A percentile compares a stretch with the other conserved stretches of the same genome.
Evolutionary conservation across 345 rosid species (phyloP).

Genomic region (Citrus reticulata): DNA sequence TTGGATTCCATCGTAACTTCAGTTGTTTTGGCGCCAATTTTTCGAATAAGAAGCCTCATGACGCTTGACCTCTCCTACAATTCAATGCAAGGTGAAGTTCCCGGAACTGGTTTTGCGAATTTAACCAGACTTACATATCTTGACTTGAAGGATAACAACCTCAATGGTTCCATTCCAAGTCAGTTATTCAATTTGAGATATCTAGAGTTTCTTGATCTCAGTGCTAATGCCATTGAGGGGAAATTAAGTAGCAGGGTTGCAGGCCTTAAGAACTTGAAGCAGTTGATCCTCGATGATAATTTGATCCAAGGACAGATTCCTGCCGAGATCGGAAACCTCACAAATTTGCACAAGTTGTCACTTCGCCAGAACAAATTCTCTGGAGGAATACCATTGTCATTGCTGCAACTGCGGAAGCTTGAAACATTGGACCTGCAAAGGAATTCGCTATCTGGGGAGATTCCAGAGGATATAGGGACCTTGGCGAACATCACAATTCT

Average conservation of each 20-base stretch:
- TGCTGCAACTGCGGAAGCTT: constrained; percentile 21
- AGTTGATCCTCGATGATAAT: constrained; percentile 19
- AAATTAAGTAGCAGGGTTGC: constrained; percentile 14
- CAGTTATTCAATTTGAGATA: constrained; percentile 22
- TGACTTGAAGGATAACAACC: constrained; percentile 20
- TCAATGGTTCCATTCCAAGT: constrained; percentile 29
- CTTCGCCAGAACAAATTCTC: constrained; percentile 16
- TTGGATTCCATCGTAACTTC: background rate
- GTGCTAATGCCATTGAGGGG: constrained; percentile 15
- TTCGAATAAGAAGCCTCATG: background rate
- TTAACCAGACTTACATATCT: constrained; percentile 27
- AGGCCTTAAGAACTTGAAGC: constrained; percentile 20
- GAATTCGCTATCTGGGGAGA: constrained; percentile 26
- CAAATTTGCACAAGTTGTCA: constrained; percentile 4
- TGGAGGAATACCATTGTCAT: constrained; percentile 29
- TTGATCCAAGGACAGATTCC: constrained; percentile 24
- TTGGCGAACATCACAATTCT: constrained; percentile 21
- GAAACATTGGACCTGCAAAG: constrained; percentile 7
- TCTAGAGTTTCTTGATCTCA: constrained; percentile 22
- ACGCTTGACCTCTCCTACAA: constrained; percentile 16
- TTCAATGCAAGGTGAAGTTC: constrained; percentile 26
- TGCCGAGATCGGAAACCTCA: constrained; percentile 30
- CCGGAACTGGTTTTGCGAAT: constrained; percentile 29
- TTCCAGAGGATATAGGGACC: constrained; percentile 28
- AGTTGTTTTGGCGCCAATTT: constrained; percentile 12